Percentiles rank a stretch among this genome's conserved stretches.
phyloP scores from a whole-genome alignment of 2,329 filamentous ascomycete species.

The Trichoderma sp. region DNA sequence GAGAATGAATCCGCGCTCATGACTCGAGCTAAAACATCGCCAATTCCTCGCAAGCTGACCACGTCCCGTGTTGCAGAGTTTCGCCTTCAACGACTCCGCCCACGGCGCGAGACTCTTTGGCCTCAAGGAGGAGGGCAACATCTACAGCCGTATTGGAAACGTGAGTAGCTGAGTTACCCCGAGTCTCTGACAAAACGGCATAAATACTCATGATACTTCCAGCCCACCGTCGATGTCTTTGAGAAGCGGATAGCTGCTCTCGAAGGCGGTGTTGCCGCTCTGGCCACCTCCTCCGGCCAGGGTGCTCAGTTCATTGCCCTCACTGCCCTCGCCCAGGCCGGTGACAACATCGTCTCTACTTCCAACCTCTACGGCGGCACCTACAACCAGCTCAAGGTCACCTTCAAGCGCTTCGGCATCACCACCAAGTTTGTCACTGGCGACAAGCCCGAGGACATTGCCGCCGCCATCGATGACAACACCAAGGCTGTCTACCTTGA shows the following conservation, averaged over 20 bases:
- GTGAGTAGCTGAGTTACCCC: conserved; percentile 45
- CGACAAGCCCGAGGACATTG: conserved; percentile 76
- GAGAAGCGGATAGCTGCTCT: conserved; percentile 96
- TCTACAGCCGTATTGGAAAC: conserved; percentile 97
- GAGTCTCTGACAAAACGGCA: not conserved
- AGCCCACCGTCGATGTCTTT: conserved; percentile 93
- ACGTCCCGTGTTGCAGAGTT: conserved; percentile 59
- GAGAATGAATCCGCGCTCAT: not conserved
- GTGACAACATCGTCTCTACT: conserved; percentile 92
- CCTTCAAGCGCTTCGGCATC: conserved; percentile 83
- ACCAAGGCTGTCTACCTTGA: conserved; percentile 93
- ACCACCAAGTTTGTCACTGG: conserved; percentile 82
- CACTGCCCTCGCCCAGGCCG: conserved; percentile 75
- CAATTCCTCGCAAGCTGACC: not conserved
- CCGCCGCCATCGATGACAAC: conserved; percentile 80
- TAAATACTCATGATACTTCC: not conserved
- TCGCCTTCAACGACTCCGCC: conserved; percentile 90
- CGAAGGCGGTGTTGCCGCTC: conserved; percentile 84
- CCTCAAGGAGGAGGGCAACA: conserved; percentile 95
- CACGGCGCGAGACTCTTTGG: conserved; percentile 93
- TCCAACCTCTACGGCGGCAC: conserved; percentile 92
- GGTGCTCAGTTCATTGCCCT: conserved; percentile 91
- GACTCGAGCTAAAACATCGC: not conserved
- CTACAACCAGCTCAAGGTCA: conserved; percentile 96
- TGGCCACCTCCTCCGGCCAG: conserved; percentile 83